Conservation (phyloP, 106 monocot genomes). For the Dendrobium nobile region DNA sequence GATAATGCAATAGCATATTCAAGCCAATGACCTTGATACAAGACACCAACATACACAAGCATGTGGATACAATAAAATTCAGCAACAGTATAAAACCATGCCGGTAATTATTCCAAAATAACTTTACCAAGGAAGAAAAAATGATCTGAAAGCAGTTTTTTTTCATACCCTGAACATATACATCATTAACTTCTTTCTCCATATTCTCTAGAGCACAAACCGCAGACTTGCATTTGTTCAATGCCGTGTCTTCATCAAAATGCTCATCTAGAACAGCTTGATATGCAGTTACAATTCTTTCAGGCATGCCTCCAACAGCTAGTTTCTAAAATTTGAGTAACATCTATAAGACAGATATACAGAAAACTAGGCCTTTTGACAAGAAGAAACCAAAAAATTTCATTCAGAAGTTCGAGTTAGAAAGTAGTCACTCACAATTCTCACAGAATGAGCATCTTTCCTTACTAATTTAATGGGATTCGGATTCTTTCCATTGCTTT, state of each 20-base stretch:
- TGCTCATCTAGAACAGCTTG: conserved; percentile 74
- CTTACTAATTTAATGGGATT: conserved; percentile 63
- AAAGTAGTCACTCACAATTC: conserved; percentile 58
- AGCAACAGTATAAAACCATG: not conserved
- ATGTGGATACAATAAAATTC: not conserved
- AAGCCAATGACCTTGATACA: not conserved
- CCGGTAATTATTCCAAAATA: not conserved
- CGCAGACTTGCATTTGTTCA: conserved; percentile 74
- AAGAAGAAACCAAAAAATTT: not conserved
- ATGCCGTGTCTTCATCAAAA: conserved; percentile 61
- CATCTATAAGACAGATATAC: conserved; percentile 2
- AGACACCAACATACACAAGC: not conserved
- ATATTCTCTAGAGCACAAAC: conserved; percentile 46
- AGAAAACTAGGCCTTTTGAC: not conserved
- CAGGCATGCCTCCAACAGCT: conserved; percentile 90
- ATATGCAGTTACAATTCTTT: conserved; percentile 86
- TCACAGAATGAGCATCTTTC: conserved; percentile 73
- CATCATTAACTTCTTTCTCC: conserved; percentile 60
- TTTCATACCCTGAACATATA: conserved; percentile 45
- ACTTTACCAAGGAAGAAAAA: not conserved
- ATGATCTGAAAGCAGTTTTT: not conserved
- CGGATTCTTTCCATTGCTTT: conserved; percentile 50
- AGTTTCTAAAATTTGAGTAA: conserved; percentile 56
- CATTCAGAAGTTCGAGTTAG: not conserved
- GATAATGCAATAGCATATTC: not conserved